Evolutionary conservation across 2,329 filamentous ascomycete species (phyloP), one percentile per base, ranked within the genome.

Genomic region (Curvularia hawaiiensis): DNA sequence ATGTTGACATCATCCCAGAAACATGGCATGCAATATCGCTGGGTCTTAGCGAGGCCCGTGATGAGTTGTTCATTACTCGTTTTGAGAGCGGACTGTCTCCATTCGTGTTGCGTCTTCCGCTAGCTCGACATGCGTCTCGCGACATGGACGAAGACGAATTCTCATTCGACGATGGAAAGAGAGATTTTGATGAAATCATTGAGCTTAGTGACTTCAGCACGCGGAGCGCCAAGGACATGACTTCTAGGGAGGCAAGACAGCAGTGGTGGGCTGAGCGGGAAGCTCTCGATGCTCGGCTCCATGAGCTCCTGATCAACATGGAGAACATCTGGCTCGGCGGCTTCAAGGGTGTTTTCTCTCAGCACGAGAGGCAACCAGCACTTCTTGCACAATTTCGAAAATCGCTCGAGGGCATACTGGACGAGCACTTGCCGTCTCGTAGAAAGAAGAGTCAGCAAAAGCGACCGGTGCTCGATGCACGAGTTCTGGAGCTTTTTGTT

Each of bases 281-380:
- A 75, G 84, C 84, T 3, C 82, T 99, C 16, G 95, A 99, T 71
- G 79, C 79, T 31, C 87, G 91, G 10, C 82, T 99, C 24, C 88
- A 86, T 60, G 88, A 90, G 50, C 83, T 99, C 10, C 82, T 99
- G 1, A 82, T 88, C 52, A 96, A 92, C 58, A 90, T 99, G 39
- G 94, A 99, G 75, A 89, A 90, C 60, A 88, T 95, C 22, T 99
- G 95, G 95, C 85, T 99, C 5, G 93, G 94, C 48, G 95, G 95
- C 0, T 99, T 99, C 82, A 89, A 88, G 56, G 93, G 94, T 16
- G 89, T 99, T n/a, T 94, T 99, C 71, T 93, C 92, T 1, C 89
- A 91, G 52, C 85, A 90, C 52, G 76, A 81, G 48, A 83, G 84
- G 38, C 83, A 89, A 20, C 79, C 85, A 1, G 83, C 88, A 26